Conservation (phyloP, 208 protist species). For the Crithidia acanthocephali region DNA sequence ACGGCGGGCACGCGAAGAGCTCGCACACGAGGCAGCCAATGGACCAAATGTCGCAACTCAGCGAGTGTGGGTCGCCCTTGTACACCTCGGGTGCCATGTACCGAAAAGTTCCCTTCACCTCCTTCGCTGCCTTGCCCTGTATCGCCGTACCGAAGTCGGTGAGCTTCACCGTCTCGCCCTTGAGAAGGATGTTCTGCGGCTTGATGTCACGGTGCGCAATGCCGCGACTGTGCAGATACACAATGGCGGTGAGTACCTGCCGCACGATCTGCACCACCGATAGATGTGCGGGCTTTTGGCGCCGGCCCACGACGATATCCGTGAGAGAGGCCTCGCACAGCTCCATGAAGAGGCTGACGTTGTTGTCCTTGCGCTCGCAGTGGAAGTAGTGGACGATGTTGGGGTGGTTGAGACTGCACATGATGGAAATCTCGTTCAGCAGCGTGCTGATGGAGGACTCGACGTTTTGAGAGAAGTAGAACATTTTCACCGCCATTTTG, state of each 20-base stretch:
- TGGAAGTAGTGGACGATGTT: slow-evolving; percentile 95
- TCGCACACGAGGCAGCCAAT: slow-evolving; percentile 92
- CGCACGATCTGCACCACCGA: slow-evolving; percentile 87
- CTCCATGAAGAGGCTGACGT: slow-evolving; percentile 94
- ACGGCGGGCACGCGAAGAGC: slow-evolving; percentile 77
- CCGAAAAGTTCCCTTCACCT: slow-evolving; percentile 90
- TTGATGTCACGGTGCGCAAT: slow-evolving; percentile 99
- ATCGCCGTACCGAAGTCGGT: slow-evolving; percentile 97
- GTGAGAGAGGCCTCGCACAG: slow-evolving; percentile 86
- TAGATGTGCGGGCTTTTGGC: slow-evolving; percentile 57
- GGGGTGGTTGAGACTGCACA: slow-evolving; percentile 91
- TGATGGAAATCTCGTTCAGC: slow-evolving; percentile 92
- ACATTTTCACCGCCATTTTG: slow-evolving; percentile 94
- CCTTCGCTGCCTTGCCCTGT: slow-evolving; percentile 66
- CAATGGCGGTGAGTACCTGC: slow-evolving; percentile 95
- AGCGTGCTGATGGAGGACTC: slow-evolving; percentile 82
- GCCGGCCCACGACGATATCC: slow-evolving; percentile 72
- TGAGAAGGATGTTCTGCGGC: slow-evolving; percentile 96
- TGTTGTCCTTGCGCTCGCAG: slow-evolving; percentile 86
- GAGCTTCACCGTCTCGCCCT: slow-evolving; percentile 94
- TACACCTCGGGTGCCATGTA: slow-evolving; percentile 95
- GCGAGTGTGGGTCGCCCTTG: slow-evolving; percentile 79
- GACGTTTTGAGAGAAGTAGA: slow-evolving; percentile 79
- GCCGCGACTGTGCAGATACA: slow-evolving; percentile 97
- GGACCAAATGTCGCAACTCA: slow-evolving; percentile 92